phyloP scores from a whole-genome alignment of 805 yeast genomes.

The Metschnikowia orientalis region DNA sequence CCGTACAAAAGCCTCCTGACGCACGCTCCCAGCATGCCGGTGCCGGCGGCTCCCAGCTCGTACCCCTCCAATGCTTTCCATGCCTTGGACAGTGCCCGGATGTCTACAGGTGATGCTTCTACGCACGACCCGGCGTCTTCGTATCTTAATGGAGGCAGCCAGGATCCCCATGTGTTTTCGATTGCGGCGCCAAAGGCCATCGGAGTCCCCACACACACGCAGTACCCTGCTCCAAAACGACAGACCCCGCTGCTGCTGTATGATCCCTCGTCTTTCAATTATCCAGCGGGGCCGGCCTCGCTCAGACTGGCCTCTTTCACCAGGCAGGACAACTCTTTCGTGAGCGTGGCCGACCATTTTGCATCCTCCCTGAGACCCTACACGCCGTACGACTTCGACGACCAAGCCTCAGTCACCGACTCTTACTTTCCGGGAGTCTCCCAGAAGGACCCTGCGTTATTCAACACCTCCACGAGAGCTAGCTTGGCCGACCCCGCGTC shows the following conservation, averaged over 20 bases:
- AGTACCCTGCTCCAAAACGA: slow-evolving; percentile 9
- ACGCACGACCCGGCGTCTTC: too few species aligned
- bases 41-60: slow-evolving; percentile 1
- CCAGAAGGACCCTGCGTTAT: neutral
- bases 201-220: slow-evolving; percentile 8
- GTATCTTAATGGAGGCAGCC: too few species aligned
- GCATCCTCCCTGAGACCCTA: slow-evolving; percentile 15
- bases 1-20: slow-evolving; percentile 3
- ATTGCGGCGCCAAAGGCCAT: slow-evolving; percentile 11
- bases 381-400: slow-evolving; percentile 17
- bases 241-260: slow-evolving; percentile 19
- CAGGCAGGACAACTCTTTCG: slow-evolving; percentile 26
- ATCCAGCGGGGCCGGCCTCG: slow-evolving; percentile 11
- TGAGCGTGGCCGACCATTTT: slow-evolving; percentile 30
- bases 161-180: slow-evolving; percentile 8
- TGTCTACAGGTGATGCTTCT: too few species aligned
- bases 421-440: slow-evolving; percentile 4
- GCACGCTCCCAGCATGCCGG: slow-evolving; percentile 5
- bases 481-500: slow-evolving; percentile 1
- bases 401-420: slow-evolving; percentile 11
- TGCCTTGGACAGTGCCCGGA: too few species aligned
- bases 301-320: slow-evolving; percentile 11
- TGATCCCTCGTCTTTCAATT: slow-evolving; percentile 13
- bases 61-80: too few species aligned
- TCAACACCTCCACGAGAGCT: slow-evolving; percentile 1